Evolutionary conservation across 78 protist genomes (phyloP), one percentile per base, ranked within the genome.

Genomic region (Polysphondylium violaceum): DNA sequence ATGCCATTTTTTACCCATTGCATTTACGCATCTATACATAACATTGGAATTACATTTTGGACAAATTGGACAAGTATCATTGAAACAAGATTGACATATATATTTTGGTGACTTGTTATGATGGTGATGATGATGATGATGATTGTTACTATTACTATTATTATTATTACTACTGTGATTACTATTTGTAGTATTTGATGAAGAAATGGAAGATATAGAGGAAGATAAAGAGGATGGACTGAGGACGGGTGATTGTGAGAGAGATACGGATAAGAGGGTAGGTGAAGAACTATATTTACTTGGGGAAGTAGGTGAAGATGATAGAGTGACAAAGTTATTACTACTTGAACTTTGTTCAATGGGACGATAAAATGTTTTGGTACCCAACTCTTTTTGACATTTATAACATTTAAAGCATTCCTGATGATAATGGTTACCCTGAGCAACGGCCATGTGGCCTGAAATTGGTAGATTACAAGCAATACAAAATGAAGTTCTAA

Each of bases 1-100:
- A 47, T 87, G 93, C 87, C 86, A 87, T 43, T 76, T 73, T 31
- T 50, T 71, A 50, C 93, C 93, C 2, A 74, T 17, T 17, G 75
- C 76, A 58, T 58, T 83, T 7, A 69, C 77, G 69, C 90, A 83
- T 69, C 90, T 67, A 58, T 69, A 83, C 76, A 67, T 71, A 33
- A 83, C 90, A 23, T 50, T 44, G 51, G 25, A 36, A 58, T 83
- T 67, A 43, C 90, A 83, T 41, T 21, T 40, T 27, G 90, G 90
- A 41, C 90, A 83, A 27, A 83, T 55, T 53, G 76, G 76, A 55
- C 77, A 83, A 25, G 23, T 17, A 40, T 83, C 90, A 35, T 69
- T 60, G 51, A 69, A 83, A 56, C 90, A 83, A 14, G 59, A 38
- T 58, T 83, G 71, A 58, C 90, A 83, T 40, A 83, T 64, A 58